A percentile compares a stretch with the other conserved stretches of the same genome.
Conservation (phyloP, 2,329 filamentous ascomycete genomes). For the Diaporthe sp. region DNA sequence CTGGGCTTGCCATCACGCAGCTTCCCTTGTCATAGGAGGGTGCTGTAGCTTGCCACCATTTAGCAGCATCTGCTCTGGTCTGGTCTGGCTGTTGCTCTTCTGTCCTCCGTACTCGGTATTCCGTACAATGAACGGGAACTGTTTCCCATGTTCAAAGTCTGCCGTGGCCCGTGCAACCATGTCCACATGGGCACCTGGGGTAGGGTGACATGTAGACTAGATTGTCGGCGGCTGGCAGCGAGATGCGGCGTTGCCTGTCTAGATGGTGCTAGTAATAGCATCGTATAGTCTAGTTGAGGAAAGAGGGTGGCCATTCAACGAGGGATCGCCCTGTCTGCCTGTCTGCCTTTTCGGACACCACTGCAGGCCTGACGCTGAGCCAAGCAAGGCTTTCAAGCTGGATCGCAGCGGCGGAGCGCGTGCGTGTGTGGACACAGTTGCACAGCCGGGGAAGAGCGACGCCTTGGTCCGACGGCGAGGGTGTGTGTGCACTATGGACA, state of each 20-base stretch:
- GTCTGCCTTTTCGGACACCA: not conserved
- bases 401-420: not conserved
- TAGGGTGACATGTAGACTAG: conserved; percentile 2
- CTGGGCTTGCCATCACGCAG: not conserved
- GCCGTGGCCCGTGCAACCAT: conserved; percentile 1
- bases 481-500: not conserved
- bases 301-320: conserved; percentile 16
- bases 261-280: conserved; percentile 19
- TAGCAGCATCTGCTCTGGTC: not conserved
- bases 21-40: not conserved
- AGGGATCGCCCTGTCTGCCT: conserved; percentile 30
- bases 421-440: not conserved
- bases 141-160: not conserved
- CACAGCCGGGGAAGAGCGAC: conserved; percentile 28
- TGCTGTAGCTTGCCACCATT: not conserved
- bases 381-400: conserved; percentile 19
- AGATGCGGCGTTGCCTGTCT: not conserved
- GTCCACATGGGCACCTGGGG: conserved; percentile 6
- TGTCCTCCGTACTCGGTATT: not conserved
- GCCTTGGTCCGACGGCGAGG: conserved; percentile 5
- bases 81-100: not conserved
- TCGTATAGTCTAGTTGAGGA: conserved; percentile 14
- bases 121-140: not conserved
- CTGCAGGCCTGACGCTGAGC: conserved; percentile 6
- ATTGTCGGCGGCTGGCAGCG: conserved; percentile 25